phyloP scores from a whole-genome alignment of 345 rosid species.

The Isatis tinctoria region DNA sequence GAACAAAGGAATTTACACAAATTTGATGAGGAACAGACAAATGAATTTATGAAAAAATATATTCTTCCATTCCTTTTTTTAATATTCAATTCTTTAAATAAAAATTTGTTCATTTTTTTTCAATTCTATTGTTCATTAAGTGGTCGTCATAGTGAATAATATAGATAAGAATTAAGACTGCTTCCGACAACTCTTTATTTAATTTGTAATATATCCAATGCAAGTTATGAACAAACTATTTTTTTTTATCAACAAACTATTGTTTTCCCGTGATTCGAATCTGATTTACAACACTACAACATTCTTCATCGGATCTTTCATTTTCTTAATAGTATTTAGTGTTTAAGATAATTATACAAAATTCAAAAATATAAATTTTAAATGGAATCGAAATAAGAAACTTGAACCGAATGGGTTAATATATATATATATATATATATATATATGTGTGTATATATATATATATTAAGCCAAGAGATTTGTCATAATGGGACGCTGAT shows the following conservation, averaged over 20 bases:
- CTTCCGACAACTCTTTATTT: neutral
- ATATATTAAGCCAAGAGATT: conserved; percentile 15
- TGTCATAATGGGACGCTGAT: conserved; percentile 33
- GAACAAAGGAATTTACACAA: too few species aligned
- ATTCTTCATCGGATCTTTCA: neutral
- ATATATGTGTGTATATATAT: too few species aligned
- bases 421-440: too few species aligned
- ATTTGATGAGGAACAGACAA: too few species aligned
- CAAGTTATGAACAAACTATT: neutral
- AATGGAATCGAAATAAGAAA: neutral
- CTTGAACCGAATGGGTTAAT: too few species aligned
- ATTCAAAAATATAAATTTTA: neutral
- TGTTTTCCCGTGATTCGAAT: neutral
- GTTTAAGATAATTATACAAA: neutral
- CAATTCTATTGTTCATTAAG: too few species aligned
- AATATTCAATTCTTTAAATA: too few species aligned
- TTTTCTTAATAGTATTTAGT: neutral
- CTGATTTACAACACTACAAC: neutral
- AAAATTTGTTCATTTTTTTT: too few species aligned
- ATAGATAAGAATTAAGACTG: too few species aligned
- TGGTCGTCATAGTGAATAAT: too few species aligned
- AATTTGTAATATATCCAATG: neutral
- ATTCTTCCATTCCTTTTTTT: too few species aligned
- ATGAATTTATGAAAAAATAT: too few species aligned
- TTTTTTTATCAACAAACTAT: neutral